Evolutionary conservation across 2,329 filamentous ascomycete species (phyloP).

Genomic region (Colletotrichum incanum): DNA sequence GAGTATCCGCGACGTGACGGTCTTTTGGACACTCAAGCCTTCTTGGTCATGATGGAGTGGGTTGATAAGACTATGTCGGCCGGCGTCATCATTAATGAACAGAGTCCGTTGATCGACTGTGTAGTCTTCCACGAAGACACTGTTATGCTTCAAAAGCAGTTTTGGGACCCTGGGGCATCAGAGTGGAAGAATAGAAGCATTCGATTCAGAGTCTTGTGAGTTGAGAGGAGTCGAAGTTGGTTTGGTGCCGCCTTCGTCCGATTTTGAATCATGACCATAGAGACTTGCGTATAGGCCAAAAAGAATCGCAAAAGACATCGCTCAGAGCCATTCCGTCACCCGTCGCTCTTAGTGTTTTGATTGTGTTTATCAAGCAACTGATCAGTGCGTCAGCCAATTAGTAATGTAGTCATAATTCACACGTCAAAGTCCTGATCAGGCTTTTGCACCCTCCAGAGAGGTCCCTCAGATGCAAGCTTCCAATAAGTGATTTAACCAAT

Average conservation of each 20-base stretch:
- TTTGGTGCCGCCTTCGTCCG: background rate
- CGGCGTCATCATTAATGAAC: background rate
- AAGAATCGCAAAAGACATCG: no score
- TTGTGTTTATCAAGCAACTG: no score
- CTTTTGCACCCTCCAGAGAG: background rate
- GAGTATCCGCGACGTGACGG: conserved; percentile 61
- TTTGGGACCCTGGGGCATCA: conserved; percentile 6
- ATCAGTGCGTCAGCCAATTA: no score
- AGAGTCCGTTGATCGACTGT: background rate
- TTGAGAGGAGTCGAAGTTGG: background rate
- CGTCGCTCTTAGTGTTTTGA: no score
- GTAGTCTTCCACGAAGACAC: conserved; percentile 1
- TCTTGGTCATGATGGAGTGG: conserved; percentile 46
- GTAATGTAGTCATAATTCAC: no score
- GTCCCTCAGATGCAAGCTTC: background rate
- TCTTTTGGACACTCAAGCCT: conserved; percentile 59
- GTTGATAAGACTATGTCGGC: background rate
- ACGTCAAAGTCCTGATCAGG: no score
- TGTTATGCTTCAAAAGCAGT: background rate
- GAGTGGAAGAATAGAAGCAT: background rate
- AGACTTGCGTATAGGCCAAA: no score
- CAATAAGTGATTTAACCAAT: background rate
- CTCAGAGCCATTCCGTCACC: no score
- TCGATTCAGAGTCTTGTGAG: background rate
- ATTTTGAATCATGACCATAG: no score